These are phyloP conservation scores for Cetraspora pellucida DNA, from an alignment of 192 early-diverging fungal genomes.

Conservation along the genomic window DNA sequence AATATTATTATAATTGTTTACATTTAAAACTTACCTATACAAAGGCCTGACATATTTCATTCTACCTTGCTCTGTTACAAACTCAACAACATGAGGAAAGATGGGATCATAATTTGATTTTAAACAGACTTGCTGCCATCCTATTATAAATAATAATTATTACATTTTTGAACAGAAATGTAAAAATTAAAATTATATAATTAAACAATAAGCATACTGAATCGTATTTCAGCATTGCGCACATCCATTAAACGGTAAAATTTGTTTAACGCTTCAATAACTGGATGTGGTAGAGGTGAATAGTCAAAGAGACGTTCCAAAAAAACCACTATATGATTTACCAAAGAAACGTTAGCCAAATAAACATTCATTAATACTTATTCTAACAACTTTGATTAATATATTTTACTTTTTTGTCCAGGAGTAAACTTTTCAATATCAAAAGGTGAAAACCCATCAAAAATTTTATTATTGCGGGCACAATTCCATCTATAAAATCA, in stretches of 20 bases:
- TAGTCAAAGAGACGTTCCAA: constrained; percentile 72
- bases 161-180: too few species aligned
- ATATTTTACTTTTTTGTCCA: constrained; percentile 61
- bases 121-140: constrained; percentile 87
- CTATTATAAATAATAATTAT: too few species aligned
- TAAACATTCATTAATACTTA: background rate
- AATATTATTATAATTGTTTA: background rate
- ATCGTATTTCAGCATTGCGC: constrained; percentile 84
- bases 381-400: background rate
- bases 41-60: constrained; percentile 93
- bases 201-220: constrained; percentile 37
- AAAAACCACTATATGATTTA: constrained; percentile 68
- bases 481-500: constrained; percentile 57
- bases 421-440: constrained; percentile 75
- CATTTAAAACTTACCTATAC: constrained; percentile 51
- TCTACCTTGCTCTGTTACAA: constrained; percentile 86
- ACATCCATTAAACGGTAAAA: constrained; percentile 70
- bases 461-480: constrained; percentile 52
- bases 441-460: constrained; percentile 58
- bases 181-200: too few species aligned
- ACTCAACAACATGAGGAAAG: constrained; percentile 72
- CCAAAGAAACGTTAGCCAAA: background rate
- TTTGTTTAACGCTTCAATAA: constrained; percentile 70
- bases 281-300: constrained; percentile 56
- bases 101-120: constrained; percentile 75